A percentile compares a stretch with the other conserved stretches of the same genome.
Evolutionary conservation across 2,329 filamentous ascomycete species (phyloP).

Genomic region (Colletotrichum liriopes): DNA sequence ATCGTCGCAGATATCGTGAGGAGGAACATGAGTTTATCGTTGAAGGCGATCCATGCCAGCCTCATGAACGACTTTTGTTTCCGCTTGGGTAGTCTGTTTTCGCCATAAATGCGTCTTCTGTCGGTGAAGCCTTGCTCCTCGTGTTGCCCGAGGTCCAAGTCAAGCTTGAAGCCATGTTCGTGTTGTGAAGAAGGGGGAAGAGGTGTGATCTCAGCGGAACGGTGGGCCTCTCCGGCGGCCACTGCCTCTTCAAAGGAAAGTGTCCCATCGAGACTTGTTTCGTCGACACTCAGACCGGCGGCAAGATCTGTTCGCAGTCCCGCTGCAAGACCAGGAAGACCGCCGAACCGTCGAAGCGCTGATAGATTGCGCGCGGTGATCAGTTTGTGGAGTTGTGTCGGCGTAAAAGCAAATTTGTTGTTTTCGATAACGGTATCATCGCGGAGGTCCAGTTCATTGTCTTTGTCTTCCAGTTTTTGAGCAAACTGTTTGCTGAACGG

Average conservation of each 20-base stretch:
- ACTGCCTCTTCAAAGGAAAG: slow-evolving; percentile 67
- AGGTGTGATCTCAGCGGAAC: slow-evolving; percentile 47
- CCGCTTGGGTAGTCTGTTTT: slow-evolving; percentile 78
- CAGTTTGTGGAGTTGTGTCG: slow-evolving; percentile 68
- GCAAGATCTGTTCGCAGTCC: slow-evolving; percentile 65
- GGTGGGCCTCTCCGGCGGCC: slow-evolving; percentile 54
- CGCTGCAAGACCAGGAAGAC: slow-evolving; percentile 65
- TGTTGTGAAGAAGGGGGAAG: slow-evolving; percentile 47
- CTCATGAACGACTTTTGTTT: slow-evolving; percentile 79
- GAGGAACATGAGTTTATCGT: slow-evolving; percentile 84
- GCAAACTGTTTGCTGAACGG: slow-evolving; percentile 1
- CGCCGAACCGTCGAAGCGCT: slow-evolving; percentile 68
- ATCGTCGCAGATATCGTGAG: slow-evolving; percentile 81
- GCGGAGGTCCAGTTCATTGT: slow-evolving; percentile 32
- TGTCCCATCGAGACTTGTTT: slow-evolving; percentile 60
- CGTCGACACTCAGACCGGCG: slow-evolving; percentile 66
- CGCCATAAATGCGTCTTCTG: slow-evolving; percentile 78
- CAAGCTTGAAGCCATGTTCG: slow-evolving; percentile 37
- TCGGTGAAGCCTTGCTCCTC: slow-evolving; percentile 63
- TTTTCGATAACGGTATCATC: slow-evolving; percentile 46
- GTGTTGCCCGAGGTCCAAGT: slow-evolving; percentile 44
- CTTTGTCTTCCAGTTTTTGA: neutral
- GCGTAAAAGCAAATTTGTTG: slow-evolving; percentile 69
- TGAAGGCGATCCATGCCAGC: slow-evolving; percentile 85
- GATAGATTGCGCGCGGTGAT: slow-evolving; percentile 65